Percentiles rank a stretch among this genome's conserved stretches.
Evolutionary conservation across 208 protist species (phyloP).

Genomic region (Acanthamoeba castellanii): DNA sequence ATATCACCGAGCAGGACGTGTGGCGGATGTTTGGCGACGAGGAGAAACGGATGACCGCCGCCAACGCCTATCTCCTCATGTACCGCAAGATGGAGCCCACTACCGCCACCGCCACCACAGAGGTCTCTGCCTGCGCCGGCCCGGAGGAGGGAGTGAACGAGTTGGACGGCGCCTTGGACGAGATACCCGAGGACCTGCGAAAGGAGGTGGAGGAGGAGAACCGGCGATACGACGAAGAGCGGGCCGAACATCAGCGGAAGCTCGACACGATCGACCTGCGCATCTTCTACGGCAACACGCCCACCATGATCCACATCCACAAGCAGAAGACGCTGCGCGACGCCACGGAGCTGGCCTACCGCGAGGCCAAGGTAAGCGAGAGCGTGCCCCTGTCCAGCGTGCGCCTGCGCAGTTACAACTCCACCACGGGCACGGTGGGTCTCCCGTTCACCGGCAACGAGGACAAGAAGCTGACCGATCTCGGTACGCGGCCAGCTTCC

Average conservation of each 20-base stretch:
- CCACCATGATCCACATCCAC: conserved; percentile 23
- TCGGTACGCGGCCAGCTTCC: neutral
- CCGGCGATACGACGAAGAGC: conserved; percentile 30
- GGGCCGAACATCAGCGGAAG: conserved; percentile 46
- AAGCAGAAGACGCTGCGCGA: conserved; percentile 53
- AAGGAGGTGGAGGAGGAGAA: conserved; percentile 65
- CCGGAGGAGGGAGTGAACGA: neutral
- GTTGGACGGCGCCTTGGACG: neutral
- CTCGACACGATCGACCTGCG: conserved; percentile 71
- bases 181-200: conserved; percentile 41
- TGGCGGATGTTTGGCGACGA: conserved; percentile 36
- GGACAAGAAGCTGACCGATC: conserved; percentile 6
- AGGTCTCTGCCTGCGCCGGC: neutral
- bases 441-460: conserved; percentile 55
- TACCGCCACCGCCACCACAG: no score
- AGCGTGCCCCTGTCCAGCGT: conserved; percentile 30
- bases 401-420: conserved; percentile 66
- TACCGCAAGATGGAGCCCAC: conserved; percentile 58
- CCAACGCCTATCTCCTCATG: conserved; percentile 72
- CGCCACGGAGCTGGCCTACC: conserved; percentile 35
- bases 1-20: conserved; percentile 73
- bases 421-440: conserved; percentile 48
- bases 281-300: conserved; percentile 59
- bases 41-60: conserved; percentile 53
- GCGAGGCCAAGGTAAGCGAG: conserved; percentile 45